phyloP scores from a whole-genome alignment of 331 rosid species.

The Acacia concinna region DNA sequence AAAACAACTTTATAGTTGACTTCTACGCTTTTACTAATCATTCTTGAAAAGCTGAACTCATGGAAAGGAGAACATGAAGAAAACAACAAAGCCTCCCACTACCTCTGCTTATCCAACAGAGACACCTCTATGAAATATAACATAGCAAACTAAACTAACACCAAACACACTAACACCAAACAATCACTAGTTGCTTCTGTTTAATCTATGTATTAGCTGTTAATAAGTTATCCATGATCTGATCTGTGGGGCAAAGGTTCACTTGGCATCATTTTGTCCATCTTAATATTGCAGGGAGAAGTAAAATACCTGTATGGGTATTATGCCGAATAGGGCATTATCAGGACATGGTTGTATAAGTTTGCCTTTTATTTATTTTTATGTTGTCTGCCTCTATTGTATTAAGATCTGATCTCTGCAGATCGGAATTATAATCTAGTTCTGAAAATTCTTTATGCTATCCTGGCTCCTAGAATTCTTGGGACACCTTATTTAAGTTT shows the following conservation, averaged over 20 bases:
- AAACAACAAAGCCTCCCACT: neutral
- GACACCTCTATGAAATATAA: neutral
- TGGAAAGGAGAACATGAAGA: neutral
- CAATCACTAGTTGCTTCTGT: neutral
- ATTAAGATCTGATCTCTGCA: neutral
- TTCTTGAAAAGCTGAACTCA: neutral
- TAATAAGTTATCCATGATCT: neutral
- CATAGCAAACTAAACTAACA: neutral
- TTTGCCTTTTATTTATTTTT: neutral
- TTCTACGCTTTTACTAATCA: neutral
- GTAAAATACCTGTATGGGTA: neutral
- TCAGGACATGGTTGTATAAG: neutral
- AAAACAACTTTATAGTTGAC: neutral
- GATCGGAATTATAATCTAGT: neutral
- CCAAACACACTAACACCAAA: neutral
- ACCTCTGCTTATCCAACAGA: neutral
- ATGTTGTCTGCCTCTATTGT: neutral
- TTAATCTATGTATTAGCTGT: slow-evolving; percentile 6
- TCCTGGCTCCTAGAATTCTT: neutral
- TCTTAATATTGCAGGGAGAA: slow-evolving; percentile 11
- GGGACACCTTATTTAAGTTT: slow-evolving; percentile 9
- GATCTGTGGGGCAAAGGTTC: slow-evolving; percentile 2
- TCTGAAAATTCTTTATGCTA: slow-evolving; percentile 26
- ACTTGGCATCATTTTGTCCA: slow-evolving; percentile 10
- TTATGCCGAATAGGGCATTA: neutral